Conservation (phyloP, 352 stramenopile genomes). For the Aphanomyces euteiches region DNA sequence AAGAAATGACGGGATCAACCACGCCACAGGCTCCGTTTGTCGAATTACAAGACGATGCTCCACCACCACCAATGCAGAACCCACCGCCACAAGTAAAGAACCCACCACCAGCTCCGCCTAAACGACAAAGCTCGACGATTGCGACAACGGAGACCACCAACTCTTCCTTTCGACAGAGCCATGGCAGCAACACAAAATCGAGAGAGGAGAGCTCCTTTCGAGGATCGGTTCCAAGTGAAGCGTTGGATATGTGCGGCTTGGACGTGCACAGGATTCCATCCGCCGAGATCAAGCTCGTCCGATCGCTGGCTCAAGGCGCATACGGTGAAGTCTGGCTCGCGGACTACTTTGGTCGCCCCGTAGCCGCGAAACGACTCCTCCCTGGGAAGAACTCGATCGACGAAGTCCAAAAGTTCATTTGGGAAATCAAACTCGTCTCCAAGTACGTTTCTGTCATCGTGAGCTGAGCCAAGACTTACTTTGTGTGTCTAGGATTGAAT, state of each 20-base stretch:
- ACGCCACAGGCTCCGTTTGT: too few species aligned
- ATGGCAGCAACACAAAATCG: background rate
- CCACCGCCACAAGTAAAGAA: too few species aligned
- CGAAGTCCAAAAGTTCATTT: conserved; percentile 21
- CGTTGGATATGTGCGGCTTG: conserved; percentile 13
- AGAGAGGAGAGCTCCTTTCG: background rate
- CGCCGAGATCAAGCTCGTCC: background rate
- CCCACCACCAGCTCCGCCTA: background rate
- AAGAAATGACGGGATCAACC: too few species aligned
- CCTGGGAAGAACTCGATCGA: conserved; percentile 50
- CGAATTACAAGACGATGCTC: background rate
- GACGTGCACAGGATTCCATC: conserved; percentile 3
- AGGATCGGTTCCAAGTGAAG: background rate
- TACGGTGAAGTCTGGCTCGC: conserved; percentile 78
- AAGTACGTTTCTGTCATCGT: conserved; percentile 4
- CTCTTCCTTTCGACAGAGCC: background rate
- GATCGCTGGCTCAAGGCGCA: conserved; percentile 37
- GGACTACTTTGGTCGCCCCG: conserved; percentile 60
- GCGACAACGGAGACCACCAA: background rate
- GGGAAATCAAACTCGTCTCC: conserved; percentile 19
- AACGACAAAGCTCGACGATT: background rate
- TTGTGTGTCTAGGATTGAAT: conserved; percentile 20
- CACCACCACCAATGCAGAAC: too few species aligned
- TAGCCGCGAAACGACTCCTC: conserved; percentile 55
- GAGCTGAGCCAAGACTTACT: background rate